Conservation (phyloP, 2,329 filamentous ascomycete genomes). For the Aspergillus eucalypticola region DNA sequence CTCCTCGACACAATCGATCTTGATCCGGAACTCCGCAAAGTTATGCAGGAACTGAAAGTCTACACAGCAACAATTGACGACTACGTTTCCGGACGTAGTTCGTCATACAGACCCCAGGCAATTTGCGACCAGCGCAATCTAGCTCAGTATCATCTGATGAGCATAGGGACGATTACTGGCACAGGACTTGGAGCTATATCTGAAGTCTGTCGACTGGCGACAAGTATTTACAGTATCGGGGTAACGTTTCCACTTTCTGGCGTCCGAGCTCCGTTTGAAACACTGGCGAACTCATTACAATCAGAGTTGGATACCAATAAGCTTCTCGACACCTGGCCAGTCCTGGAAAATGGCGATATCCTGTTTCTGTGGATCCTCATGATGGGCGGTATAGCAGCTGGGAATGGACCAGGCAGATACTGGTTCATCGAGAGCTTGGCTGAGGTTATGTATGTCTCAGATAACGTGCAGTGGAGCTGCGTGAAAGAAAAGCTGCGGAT, state of each 20-base stretch:
- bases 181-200: no score
- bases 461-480: not conserved
- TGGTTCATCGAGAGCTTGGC: not conserved
- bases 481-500: not conserved
- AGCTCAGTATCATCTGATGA: not conserved
- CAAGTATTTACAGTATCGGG: not conserved
- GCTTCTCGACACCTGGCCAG: not conserved
- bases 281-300: not conserved
- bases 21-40: not conserved
- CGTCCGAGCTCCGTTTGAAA: not conserved
- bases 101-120: not conserved
- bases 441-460: not conserved
- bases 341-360: not conserved
- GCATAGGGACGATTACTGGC: not conserved
- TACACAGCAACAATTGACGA: not conserved
- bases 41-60: not conserved
- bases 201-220: not conserved
- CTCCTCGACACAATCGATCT: not conserved
- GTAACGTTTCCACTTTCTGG: conserved; percentile 2
- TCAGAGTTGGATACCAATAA: not conserved
- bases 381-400: conserved; percentile 3
- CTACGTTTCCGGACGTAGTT: not conserved
- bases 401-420: not conserved
- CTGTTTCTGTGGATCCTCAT: not conserved
- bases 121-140: conserved; percentile 10